phyloP scores from a whole-genome alignment of 371 early-diverging fungal species.

The Mucor sp. region DNA sequence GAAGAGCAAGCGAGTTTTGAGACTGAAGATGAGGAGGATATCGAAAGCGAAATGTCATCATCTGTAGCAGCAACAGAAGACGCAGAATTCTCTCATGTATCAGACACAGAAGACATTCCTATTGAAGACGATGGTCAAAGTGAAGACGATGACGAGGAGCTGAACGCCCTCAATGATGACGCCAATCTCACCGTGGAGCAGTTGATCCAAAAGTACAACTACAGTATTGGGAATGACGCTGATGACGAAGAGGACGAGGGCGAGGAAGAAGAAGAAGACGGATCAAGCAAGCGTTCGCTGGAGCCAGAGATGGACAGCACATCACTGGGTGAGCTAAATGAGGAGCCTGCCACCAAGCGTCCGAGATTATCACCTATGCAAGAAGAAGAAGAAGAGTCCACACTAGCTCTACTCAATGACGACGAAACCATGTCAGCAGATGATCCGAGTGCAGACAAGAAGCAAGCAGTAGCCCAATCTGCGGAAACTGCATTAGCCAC shows the following conservation, averaged over 20 bases:
- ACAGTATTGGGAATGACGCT: not conserved
- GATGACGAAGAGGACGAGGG: slow-evolving; percentile 14
- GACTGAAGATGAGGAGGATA: slow-evolving; percentile 3
- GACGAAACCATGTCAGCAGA: not conserved
- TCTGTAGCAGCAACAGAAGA: not conserved
- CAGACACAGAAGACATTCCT: slow-evolving; percentile 23
- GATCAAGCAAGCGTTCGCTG: not conserved
- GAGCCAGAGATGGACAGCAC: not conserved
- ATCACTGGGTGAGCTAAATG: not conserved
- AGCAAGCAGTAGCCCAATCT: slow-evolving; percentile 12
- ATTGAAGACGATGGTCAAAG: slow-evolving; percentile 45
- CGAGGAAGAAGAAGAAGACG: slow-evolving; percentile 26
- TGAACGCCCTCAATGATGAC: slow-evolving; percentile 53
- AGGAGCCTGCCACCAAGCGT: not conserved
- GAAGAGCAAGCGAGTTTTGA: not conserved
- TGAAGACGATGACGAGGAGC: slow-evolving; percentile 56
- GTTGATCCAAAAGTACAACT: slow-evolving; percentile 53
- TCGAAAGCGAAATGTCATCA: not conserved
- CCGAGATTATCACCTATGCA: not conserved
- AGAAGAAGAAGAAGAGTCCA: not conserved
- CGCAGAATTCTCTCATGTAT: slow-evolving; percentile 10
- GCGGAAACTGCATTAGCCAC: slow-evolving; percentile 38
- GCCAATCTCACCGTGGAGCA: slow-evolving; percentile 62
- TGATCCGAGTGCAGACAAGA: not conserved
- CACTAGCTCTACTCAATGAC: not conserved